A percentile compares a stretch with the other conserved stretches of the same genome.
phyloP scores from a whole-genome alignment of 352 stramenopile species.

The Phytopythium mirpurense region DNA sequence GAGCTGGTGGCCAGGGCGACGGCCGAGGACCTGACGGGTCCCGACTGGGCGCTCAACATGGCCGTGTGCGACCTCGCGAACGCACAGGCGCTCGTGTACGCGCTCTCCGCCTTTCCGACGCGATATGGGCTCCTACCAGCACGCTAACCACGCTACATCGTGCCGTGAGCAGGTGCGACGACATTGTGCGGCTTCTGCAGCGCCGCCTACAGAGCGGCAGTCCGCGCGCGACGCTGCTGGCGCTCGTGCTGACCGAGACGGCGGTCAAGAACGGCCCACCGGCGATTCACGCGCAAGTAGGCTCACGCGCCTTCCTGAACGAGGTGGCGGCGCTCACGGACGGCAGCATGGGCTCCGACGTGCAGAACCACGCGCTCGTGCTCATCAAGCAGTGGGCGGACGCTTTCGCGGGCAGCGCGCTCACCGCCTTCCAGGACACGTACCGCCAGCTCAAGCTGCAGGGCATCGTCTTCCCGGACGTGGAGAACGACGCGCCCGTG shows the following conservation, averaged over 20 bases:
- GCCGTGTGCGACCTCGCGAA: slow-evolving; percentile 66
- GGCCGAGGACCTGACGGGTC: slow-evolving; percentile 31
- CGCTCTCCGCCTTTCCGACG: neutral
- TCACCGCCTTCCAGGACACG: slow-evolving; percentile 66
- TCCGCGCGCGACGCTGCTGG: slow-evolving; percentile 36
- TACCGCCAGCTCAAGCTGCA: slow-evolving; percentile 77
- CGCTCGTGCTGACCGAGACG: slow-evolving; percentile 65
- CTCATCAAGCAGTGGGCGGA: slow-evolving; percentile 83
- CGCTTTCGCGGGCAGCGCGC: slow-evolving; percentile 41
- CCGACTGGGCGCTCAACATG: slow-evolving; percentile 76
- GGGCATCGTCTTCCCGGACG: slow-evolving; percentile 60
- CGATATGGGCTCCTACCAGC: neutral
- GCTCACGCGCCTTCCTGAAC: slow-evolving; percentile 52
- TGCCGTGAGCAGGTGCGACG: slow-evolving; percentile 30
- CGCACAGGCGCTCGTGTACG: slow-evolving; percentile 36
- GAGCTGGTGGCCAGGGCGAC: slow-evolving; percentile 57
- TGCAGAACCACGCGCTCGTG: slow-evolving; percentile 66
- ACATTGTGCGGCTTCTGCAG: slow-evolving; percentile 57
- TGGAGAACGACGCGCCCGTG: slow-evolving; percentile 60
- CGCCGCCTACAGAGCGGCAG: slow-evolving; percentile 45
- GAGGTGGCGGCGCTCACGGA: slow-evolving; percentile 65
- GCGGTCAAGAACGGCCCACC: slow-evolving; percentile 76
- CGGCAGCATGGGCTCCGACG: slow-evolving; percentile 59
- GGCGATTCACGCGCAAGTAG: slow-evolving; percentile 51
- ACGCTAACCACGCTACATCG: too few species aligned